Evolutionary conservation across 306 rosid genomes (phyloP).

Genomic region (Cicer yamashitae): DNA sequence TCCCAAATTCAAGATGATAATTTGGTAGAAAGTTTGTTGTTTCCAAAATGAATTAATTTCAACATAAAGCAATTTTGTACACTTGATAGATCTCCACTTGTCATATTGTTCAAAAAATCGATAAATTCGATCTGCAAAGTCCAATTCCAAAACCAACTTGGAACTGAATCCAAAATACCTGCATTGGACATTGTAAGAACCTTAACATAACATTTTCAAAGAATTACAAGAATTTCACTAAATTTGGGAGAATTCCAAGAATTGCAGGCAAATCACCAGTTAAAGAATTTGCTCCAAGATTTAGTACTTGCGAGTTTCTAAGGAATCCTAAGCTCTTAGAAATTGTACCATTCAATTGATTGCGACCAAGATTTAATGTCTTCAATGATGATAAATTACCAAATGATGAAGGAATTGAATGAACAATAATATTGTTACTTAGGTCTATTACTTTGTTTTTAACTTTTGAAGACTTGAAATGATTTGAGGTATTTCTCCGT

Average conservation of each 20-base stretch:
- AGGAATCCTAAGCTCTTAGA: neutral
- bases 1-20: conserved; percentile 48
- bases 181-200: conserved; percentile 39
- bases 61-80: conserved; percentile 43
- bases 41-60: conserved; percentile 47
- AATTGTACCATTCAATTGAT: neutral
- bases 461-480: neutral
- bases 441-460: neutral
- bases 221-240: neutral
- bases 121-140: conserved; percentile 30
- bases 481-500: neutral
- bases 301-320: neutral
- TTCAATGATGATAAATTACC: neutral
- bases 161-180: conserved; percentile 42
- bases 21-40: conserved; percentile 44
- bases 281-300: conserved; percentile 9
- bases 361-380: conserved; percentile 6
- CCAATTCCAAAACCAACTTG: conserved; percentile 55
- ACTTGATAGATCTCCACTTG: conserved; percentile 41
- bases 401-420: neutral
- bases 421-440: neutral
- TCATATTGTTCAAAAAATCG: conserved; percentile 43
- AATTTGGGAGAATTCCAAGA: conserved; percentile 2
- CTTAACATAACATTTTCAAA: conserved; percentile 16
- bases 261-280: neutral